Conservation (phyloP, 2,329 filamentous ascomycete species). For the Teratosphaeriaceae sp. region DNA sequence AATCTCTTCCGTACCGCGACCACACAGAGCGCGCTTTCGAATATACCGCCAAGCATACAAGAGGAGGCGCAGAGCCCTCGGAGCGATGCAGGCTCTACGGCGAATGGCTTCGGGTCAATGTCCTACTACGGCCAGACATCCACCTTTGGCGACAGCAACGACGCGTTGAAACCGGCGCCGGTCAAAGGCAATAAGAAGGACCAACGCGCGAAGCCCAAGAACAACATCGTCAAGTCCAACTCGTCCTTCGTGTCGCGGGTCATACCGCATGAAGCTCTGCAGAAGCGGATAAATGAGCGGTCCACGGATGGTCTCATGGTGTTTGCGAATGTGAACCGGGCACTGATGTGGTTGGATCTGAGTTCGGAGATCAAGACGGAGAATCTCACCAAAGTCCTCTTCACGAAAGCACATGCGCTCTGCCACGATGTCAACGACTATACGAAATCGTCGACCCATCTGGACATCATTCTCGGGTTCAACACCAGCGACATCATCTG, state of each 20-base stretch:
- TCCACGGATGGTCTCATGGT: slow-evolving; percentile 74
- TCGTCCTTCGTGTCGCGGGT: slow-evolving; percentile 97
- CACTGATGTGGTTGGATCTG: slow-evolving; percentile 93
- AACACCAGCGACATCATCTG: slow-evolving; percentile 96
- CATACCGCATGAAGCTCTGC: slow-evolving; percentile 76
- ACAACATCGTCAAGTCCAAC: slow-evolving; percentile 96
- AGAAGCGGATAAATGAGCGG: slow-evolving; percentile 73
- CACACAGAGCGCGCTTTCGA: slow-evolving; percentile 29
- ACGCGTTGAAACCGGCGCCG: slow-evolving; percentile 61
- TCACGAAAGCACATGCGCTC: slow-evolving; percentile 91
- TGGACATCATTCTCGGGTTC: slow-evolving; percentile 93
- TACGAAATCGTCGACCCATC: slow-evolving; percentile 71
- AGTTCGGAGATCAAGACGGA: slow-evolving; percentile 74
- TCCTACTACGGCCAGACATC: slow-evolving; percentile 37
- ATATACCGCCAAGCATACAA: slow-evolving; percentile 40
- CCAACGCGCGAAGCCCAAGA: slow-evolving; percentile 91
- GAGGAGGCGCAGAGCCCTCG: slow-evolving; percentile 40
- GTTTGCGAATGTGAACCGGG: slow-evolving; percentile 92
- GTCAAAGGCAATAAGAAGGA: slow-evolving; percentile 56
- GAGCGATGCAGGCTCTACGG: slow-evolving; percentile 41
- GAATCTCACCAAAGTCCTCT: slow-evolving; percentile 89
- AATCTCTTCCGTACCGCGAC: slow-evolving; percentile 37
- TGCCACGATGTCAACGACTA: slow-evolving; percentile 86
- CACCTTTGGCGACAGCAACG: slow-evolving; percentile 81
- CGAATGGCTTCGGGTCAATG: slow-evolving; percentile 32